Base-by-base conservation (phyloP, 139 green algal genomes). In the Astrephomene gubernaculifera region DNA sequence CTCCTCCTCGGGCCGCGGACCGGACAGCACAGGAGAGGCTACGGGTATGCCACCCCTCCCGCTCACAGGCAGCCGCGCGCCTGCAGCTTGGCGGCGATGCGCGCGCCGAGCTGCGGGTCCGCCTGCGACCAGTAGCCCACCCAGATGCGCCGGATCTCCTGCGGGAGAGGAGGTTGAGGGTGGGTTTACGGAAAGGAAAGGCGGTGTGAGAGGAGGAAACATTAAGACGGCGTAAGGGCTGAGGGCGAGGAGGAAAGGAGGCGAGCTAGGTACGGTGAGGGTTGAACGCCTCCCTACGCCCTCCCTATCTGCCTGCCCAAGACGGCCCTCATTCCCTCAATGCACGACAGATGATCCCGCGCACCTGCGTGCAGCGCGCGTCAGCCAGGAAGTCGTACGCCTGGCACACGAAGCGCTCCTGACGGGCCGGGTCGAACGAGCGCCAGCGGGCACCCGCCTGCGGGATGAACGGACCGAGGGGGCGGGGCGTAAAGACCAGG, bases 91-190 rank as follows among this genome's bases (percentile, higher is more conserved):
- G 84, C 81, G 7, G 95, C 95, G n/a, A 98, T 35, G 75, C 88
- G 86, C 67, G 92, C 85, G 6, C 96, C 96, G 81, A 98, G 89
- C 33, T 89, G 83, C 4, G 75, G 36, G 85, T 98, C 96, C 33
- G 90, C 93, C 93, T 99, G 96, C 6, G 88, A 91, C 92, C 96
- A 95, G 93, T 99, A 99, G 65, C 95, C 95, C 61, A 99, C 79
- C 97, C 97, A 99, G 72, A 99, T 94, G 63, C 96, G 87, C 6
- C 91, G 89, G 71, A 94, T 94, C 86, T 94, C 91, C 63, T 88
- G 31, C n/a, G 14, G n/a, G 71, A 29, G 71, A 12, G 49, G 49
- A 17, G 49, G 49, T 57, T 12, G 49, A 12, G 49, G 17, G 49
- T 25, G 14, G 17, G 17, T 17, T 17, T 12, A 25, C 17, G 49